These are phyloP conservation scores for Ophiostoma fasciatum DNA, from an alignment of 2,329 filamentous ascomycete species.

Conservation along the genomic window DNA sequence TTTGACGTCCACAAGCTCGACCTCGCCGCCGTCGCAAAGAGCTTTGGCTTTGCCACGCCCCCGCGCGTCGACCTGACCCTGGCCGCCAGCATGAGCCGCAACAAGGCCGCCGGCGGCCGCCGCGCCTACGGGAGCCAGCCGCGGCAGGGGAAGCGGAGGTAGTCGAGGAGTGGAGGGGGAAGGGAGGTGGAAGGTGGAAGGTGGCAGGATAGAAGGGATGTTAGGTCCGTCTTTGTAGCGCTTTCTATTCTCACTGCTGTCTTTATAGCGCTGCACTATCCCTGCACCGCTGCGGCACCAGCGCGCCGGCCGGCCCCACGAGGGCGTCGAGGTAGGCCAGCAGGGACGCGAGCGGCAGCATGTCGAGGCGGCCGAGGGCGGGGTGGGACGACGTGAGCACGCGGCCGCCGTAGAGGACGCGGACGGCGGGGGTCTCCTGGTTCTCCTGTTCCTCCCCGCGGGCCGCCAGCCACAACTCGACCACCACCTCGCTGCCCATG, in stretches of 20 bases:
- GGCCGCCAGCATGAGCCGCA: constrained; percentile 59
- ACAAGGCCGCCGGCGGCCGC: constrained; percentile 51
- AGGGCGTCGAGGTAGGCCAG: constrained; percentile 58
- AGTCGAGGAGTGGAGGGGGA: no score
- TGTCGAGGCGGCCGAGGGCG: constrained; percentile 50
- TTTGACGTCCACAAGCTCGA: constrained; percentile 76
- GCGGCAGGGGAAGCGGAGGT: constrained; percentile 28
- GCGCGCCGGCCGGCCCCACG: constrained; percentile 37
- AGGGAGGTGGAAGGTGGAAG: constrained; percentile 3
- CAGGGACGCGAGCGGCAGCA: constrained; percentile 51
- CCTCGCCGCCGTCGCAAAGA: constrained; percentile 69
- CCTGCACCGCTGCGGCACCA: no score
- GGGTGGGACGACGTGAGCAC: constrained; percentile 54
- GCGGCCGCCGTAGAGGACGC: constrained; percentile 58
- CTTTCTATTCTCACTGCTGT: neutral
- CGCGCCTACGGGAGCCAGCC: constrained; percentile 69
- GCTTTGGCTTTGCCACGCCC: constrained; percentile 65
- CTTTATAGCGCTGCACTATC: no score
- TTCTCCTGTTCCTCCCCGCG: constrained; percentile 22
- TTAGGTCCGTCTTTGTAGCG: neutral
- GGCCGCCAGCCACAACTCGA: constrained; percentile 65
- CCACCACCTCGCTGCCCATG: constrained; percentile 66
- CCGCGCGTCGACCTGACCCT: constrained; percentile 68
- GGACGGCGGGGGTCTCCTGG: constrained; percentile 31
- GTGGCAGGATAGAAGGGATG: neutral